Base-by-base conservation (phyloP, 345 rosid genomes). In the Lepidium africanum region DNA sequence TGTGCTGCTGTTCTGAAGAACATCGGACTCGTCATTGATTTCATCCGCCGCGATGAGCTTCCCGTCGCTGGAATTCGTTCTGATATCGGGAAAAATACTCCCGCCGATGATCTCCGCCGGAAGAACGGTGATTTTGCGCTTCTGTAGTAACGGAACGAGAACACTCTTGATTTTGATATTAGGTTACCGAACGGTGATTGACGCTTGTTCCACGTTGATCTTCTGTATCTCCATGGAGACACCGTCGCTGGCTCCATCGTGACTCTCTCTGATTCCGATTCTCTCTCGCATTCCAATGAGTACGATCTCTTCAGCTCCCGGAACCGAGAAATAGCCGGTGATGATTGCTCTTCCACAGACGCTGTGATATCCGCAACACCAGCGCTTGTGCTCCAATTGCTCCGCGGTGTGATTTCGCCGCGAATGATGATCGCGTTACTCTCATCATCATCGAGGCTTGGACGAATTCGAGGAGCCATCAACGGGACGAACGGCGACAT, bases 381-480 rank as follows among this genome's bases (percentile, higher is more conserved):
- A 36, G 56, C 67, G 54, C 14, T 6, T 6, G 51, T 6, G 57
- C 13, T 71, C 36, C 10, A 43, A 16, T 32, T 33, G 33, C 46
- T 67, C 67, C 50, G 72, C 33, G 23, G 67, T 2, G 77, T 39
- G 15, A 21, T 17, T 25, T 67, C 73, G 37, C 59, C 21, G 12
- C 67, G 73, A 49, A 79, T 46, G 42, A 76, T 27, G 47, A 79
- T 58, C 43, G 82, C 64, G 39, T 54, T 40, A 7, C 21, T 40
- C 30, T 63, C 75, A 2, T 80, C 93, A 41, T 76, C 91, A 15
- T 92, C 98, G 45, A 92, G 59, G 65, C 88, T 87, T 7, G 96
- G 96, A 49, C 96, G 84, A 55, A 90, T 85, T 57, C 96, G 79
- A 4, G 98, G 86, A 12, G 98, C 97, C 98, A 92, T 92, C 7